Evolutionary conservation across 768 basidiomycete genomes (phyloP).

Genomic region (Clathrus columnatus): DNA sequence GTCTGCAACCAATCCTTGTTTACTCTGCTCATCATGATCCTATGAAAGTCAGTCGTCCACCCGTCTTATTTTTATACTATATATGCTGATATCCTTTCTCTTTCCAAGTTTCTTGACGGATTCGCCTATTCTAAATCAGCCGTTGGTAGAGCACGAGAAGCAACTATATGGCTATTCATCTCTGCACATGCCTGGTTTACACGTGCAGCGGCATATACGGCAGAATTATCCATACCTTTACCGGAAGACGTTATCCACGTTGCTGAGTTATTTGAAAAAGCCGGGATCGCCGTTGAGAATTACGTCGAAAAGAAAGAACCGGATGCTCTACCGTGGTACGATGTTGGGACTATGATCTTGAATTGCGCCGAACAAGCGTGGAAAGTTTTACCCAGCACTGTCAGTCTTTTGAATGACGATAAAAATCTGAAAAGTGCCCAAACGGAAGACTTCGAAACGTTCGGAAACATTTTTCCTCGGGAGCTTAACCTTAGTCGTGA

Average conservation of each 20-base stretch:
- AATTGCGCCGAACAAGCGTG: neutral
- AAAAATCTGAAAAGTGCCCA: neutral
- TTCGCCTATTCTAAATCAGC: neutral
- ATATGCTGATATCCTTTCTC: neutral
- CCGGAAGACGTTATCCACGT: neutral
- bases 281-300: neutral
- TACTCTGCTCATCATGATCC: neutral
- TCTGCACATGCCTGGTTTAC: conserved; percentile 2
- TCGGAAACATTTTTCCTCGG: too few relatives aligned
- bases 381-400: neutral
- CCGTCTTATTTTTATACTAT: neutral
- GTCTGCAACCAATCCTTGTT: neutral
- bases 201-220: neutral
- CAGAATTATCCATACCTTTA: neutral
- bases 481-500: too few relatives aligned
- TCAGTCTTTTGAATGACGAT: neutral
- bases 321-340: neutral
- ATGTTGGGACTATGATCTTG: conserved; percentile 3
- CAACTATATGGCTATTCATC: conserved; percentile 1
- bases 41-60: neutral
- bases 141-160: neutral
- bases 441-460: too few relatives aligned
- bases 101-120: conserved; percentile 1
- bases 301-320: neutral
- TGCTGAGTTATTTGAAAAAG: neutral